Percentiles rank a stretch among this genome's conserved stretches.
Conservation (phyloP, 129 eudicot genomes). For the Saposhnikovia divaricata region DNA sequence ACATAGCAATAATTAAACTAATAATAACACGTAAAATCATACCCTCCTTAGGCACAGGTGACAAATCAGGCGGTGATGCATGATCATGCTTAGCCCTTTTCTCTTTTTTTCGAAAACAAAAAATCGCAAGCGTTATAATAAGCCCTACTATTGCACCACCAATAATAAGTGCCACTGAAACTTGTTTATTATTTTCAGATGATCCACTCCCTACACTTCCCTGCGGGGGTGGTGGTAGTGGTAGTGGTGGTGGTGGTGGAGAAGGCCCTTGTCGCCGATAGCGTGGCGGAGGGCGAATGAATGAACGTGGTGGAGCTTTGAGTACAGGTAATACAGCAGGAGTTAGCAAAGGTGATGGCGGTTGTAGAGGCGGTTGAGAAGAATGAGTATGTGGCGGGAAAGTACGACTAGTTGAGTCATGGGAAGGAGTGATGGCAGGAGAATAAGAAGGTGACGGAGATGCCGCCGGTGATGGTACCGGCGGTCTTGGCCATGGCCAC, state of each 20-base stretch:
- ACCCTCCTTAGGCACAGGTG: not conserved
- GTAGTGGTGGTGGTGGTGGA: not conserved
- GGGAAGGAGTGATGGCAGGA: not conserved
- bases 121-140: not conserved
- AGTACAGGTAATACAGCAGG: not conserved
- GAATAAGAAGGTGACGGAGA: not conserved
- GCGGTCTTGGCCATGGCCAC: not conserved
- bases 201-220: not conserved
- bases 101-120: not conserved
- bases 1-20: too few species aligned
- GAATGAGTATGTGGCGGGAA: not conserved
- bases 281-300: not conserved
- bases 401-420: not conserved
- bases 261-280: not conserved
- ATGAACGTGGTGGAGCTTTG: not conserved
- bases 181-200: not conserved
- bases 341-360: not conserved
- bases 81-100: not conserved
- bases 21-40: not conserved
- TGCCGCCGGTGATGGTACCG: not conserved
- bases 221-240: not conserved
- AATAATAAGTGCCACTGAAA: not conserved
- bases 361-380: not conserved
- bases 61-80: not conserved
- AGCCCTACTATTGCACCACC: not conserved